These are phyloP conservation scores for Candida argentea DNA, from an alignment of 805 yeast genomes.

Conservation along the genomic window DNA sequence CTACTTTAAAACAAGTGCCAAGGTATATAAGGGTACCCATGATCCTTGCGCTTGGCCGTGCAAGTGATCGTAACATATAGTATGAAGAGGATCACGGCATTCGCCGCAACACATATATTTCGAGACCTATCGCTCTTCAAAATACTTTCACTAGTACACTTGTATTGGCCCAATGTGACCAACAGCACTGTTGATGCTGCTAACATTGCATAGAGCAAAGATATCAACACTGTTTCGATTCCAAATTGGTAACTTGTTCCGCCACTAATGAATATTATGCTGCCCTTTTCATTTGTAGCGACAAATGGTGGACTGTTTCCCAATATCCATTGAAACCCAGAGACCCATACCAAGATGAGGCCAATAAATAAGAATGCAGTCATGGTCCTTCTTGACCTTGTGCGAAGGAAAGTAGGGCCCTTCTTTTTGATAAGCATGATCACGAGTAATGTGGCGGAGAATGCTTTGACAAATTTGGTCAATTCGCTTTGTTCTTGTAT, in stretches of 20 bases:
- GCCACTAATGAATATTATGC: slow-evolving; percentile 51
- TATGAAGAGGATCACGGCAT: slow-evolving; percentile 18
- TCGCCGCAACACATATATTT: slow-evolving; percentile 10
- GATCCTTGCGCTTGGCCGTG: slow-evolving; percentile 36
- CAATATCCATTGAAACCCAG: slow-evolving; percentile 58
- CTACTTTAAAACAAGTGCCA: slow-evolving; percentile 19
- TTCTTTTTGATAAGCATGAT: slow-evolving; percentile 42
- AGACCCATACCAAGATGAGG: slow-evolving; percentile 34
- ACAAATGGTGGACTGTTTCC: slow-evolving; percentile 56
- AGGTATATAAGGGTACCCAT: slow-evolving; percentile 35
- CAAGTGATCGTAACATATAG: slow-evolving; percentile 36
- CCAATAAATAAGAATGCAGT: slow-evolving; percentile 26
- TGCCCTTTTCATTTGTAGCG: slow-evolving; percentile 39
- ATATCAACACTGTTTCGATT: slow-evolving; percentile 47
- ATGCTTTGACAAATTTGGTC: slow-evolving; percentile 34
- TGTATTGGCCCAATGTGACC: slow-evolving; percentile 25
- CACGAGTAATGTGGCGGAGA: slow-evolving; percentile 30
- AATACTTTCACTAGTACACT: slow-evolving; percentile 10
- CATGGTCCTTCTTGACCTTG: slow-evolving; percentile 12
- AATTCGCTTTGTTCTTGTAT: slow-evolving; percentile 33
- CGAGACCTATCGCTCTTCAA: slow-evolving; percentile 11
- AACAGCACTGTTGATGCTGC: slow-evolving; percentile 32
- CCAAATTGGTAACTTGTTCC: slow-evolving; percentile 66
- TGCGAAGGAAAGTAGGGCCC: slow-evolving; percentile 19
- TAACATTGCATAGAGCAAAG: slow-evolving; percentile 38